Evolutionary conservation across 2,329 filamentous ascomycete genomes (phyloP), one percentile per base, ranked within the genome.

Genomic region (Scleromitrula shiraiana): DNA sequence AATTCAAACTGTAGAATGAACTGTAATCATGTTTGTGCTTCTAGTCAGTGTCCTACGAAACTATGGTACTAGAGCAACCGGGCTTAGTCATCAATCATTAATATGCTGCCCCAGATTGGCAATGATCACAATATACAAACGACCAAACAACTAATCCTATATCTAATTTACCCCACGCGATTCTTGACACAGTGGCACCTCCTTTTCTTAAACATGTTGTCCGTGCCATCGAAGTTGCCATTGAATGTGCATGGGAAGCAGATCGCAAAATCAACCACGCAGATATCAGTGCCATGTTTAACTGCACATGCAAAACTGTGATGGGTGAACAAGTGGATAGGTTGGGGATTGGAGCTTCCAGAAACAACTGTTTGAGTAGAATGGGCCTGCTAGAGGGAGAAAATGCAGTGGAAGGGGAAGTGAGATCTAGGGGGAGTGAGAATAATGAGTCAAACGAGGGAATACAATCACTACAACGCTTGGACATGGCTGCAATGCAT

Each of bases 261-360:
- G 19, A 3, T 27, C 22, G 14, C 24, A 8, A 29, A 7, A 14
- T 22, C 12, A 26, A 41, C 26, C 39, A 29, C 12, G 29, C n/a
- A 29, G 26, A 23, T 12, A 54, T 58, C 9, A 53, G 54, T 4
- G 17, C 27, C 17, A 49, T 53, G 7, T 58, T 51, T 42, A 48
- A 45, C 39, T 53, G 44, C 2, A 52, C 56, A n/a, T 54, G 52
- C 26, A 23, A 44, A 45, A 46, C 46, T 2, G 41, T 55, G 4
- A 26, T 23, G 7, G 14, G 26, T 2, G 39, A 41, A 22, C 9
- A 20, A n/a, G 39, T 41, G 39, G 39, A 41, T 32, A 30, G 4
- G 27, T 55, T 7, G 12, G 24, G 12, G 35, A 49, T 38, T 47
- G 22, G 5, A 3, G 53, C 15, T 15, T 20, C n/a, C 32, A 39